phyloP scores from a whole-genome alignment of 345 rosid species.

The Eutrema japonicum region DNA sequence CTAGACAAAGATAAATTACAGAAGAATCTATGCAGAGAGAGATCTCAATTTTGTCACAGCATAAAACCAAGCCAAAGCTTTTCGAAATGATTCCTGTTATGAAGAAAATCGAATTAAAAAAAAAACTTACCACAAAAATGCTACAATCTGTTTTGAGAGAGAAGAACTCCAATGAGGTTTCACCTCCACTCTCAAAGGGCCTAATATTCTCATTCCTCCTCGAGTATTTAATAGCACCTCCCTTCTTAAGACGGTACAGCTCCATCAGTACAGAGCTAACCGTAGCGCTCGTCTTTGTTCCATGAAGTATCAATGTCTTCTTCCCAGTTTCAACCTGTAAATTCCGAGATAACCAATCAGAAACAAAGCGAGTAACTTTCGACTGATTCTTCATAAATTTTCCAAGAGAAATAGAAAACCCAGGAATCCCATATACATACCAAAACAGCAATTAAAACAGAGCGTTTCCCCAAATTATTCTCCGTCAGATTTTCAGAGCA shows the following conservation, averaged over 20 bases:
- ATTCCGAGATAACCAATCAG: background rate
- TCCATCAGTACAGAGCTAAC: constrained; percentile 71
- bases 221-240: constrained; percentile 67
- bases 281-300: constrained; percentile 80
- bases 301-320: constrained; percentile 92
- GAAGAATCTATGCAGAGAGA: background rate
- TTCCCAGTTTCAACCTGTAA: constrained; percentile 85
- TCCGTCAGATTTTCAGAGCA: constrained; percentile 14
- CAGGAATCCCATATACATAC: background rate
- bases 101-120: background rate
- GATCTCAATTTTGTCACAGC: background rate
- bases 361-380: constrained; percentile 11
- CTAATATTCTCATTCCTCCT: constrained; percentile 91
- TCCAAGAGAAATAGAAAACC: background rate
- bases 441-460: background rate
- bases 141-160: constrained; percentile 93
- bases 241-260: constrained; percentile 75
- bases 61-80: background rate
- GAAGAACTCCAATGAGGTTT: constrained; percentile 89
- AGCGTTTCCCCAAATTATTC: background rate
- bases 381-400: background rate
- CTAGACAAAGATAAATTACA: background rate
- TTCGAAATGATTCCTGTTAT: background rate
- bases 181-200: constrained; percentile 95
- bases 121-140: constrained; percentile 71